Percentiles rank a stretch among this genome's conserved stretches.
phyloP scores from a whole-genome alignment of 1,284 basidiomycete species.

The Meripilus lineatus region DNA sequence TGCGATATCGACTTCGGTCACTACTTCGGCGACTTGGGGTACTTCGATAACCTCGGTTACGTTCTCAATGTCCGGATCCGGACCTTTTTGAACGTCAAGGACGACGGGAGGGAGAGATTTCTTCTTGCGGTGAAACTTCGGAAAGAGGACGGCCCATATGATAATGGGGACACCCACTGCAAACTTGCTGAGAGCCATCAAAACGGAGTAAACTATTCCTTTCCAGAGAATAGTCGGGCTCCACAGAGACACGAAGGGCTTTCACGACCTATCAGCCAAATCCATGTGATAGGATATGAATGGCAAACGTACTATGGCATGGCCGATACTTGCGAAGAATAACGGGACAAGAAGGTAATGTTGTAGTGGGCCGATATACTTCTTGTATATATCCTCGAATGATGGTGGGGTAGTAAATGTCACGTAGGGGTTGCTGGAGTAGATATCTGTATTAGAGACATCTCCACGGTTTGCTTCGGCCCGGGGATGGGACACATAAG shows the following conservation, averaged over 20 bases:
- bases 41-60: no score
- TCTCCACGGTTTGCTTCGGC: neutral
- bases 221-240: slow-evolving; percentile 41
- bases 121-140: neutral
- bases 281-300: neutral
- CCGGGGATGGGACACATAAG: slow-evolving; percentile 19
- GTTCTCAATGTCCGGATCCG: neutral
- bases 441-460: no score
- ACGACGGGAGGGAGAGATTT: neutral
- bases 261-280: neutral
- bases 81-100: neutral
- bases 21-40: no score
- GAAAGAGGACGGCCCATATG: slow-evolving; percentile 10
- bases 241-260: slow-evolving; percentile 46
- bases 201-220: slow-evolving; percentile 41
- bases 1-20: no score
- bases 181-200: slow-evolving; percentile 46
- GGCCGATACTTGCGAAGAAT: slow-evolving; percentile 53
- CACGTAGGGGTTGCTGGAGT: no score
- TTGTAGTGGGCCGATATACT: slow-evolving; percentile 29
- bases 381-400: slow-evolving; percentile 25
- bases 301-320: slow-evolving; percentile 32
- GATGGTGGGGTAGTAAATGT: slow-evolving; percentile 11
- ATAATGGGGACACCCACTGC: slow-evolving; percentile 22
- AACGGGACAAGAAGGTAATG: slow-evolving; percentile 40